Conservation (phyloP, 768 basidiomycete genomes). For the Mycena vitilis region DNA sequence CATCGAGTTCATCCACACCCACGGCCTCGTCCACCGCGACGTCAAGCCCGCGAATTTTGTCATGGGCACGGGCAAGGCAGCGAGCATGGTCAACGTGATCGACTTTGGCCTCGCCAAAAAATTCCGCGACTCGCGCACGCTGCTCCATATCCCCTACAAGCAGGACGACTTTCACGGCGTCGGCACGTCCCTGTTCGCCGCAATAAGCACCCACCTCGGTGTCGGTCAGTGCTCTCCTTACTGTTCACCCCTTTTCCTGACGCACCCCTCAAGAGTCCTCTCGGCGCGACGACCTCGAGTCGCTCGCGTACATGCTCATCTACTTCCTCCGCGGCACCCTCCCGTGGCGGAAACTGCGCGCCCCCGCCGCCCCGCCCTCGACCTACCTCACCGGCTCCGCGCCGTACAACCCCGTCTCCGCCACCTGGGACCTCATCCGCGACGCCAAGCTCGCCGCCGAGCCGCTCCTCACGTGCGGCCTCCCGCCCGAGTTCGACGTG, state of each 20-base stretch:
- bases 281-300: slow-evolving; percentile 83
- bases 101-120: slow-evolving; percentile 90
- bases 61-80: slow-evolving; percentile 77
- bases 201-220: slow-evolving; percentile 80
- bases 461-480: slow-evolving; percentile 75
- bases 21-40: slow-evolving; percentile 95
- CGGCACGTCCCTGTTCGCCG: slow-evolving; percentile 81
- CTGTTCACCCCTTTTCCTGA: slow-evolving; percentile 16
- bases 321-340: slow-evolving; percentile 84
- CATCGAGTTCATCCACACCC: slow-evolving; percentile 96
- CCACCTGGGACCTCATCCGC: slow-evolving; percentile 83
- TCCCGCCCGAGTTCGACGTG: slow-evolving; percentile 85
- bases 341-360: slow-evolving; percentile 82
- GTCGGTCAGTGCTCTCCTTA: slow-evolving; percentile 61
- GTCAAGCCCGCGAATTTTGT: slow-evolving; percentile 99
- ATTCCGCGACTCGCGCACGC: slow-evolving; percentile 74
- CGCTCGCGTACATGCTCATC: slow-evolving; percentile 84
- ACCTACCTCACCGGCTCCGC: slow-evolving; percentile 27
- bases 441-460: slow-evolving; percentile 77
- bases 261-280: slow-evolving; percentile 68
- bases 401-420: slow-evolving; percentile 67
- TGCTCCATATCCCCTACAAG: slow-evolving; percentile 76
- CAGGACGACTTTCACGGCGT: slow-evolving; percentile 84
- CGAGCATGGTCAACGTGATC: slow-evolving; percentile 88
- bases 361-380: slow-evolving; percentile 48